phyloP scores from a whole-genome alignment of 2,329 filamentous ascomycete species.

The Penicillium aurantiogriseum region DNA sequence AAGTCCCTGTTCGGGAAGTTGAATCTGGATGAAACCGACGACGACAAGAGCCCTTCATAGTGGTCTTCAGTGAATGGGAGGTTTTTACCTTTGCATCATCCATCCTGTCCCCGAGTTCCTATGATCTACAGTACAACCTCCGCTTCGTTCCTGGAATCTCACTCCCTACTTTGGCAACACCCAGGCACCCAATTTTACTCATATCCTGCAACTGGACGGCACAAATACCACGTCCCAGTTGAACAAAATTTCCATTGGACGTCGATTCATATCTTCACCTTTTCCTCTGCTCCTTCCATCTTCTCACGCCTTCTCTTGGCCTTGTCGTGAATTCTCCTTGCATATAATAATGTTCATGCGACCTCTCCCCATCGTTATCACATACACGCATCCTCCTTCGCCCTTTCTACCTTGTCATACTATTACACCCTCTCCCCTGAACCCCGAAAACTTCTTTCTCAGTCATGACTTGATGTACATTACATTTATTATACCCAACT shows the following conservation, averaged over 20 bases:
- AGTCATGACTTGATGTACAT: conserved; percentile 26
- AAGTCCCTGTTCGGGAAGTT: conserved; percentile 68
- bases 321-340: background rate
- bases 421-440: background rate
- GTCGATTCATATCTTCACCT: background rate
- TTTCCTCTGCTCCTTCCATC: background rate
- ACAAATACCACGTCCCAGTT: background rate
- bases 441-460: background rate
- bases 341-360: background rate
- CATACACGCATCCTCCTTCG: background rate
- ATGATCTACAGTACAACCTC: background rate
- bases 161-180: background rate
- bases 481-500: conserved; percentile 25
- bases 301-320: background rate
- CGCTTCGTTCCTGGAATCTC: background rate
- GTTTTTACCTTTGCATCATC: background rate
- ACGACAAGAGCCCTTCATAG: conserved; percentile 29
- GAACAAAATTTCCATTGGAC: background rate
- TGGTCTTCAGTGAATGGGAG: conserved; percentile 6
- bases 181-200: background rate
- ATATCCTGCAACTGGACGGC: background rate
- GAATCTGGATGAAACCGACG: conserved; percentile 50
- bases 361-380: background rate
- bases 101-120: background rate
- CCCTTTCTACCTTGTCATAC: background rate